A percentile compares a stretch with the other conserved stretches of the same genome.
Conservation (phyloP, 345 rosid species). For the Hibiscus mutabilis region DNA sequence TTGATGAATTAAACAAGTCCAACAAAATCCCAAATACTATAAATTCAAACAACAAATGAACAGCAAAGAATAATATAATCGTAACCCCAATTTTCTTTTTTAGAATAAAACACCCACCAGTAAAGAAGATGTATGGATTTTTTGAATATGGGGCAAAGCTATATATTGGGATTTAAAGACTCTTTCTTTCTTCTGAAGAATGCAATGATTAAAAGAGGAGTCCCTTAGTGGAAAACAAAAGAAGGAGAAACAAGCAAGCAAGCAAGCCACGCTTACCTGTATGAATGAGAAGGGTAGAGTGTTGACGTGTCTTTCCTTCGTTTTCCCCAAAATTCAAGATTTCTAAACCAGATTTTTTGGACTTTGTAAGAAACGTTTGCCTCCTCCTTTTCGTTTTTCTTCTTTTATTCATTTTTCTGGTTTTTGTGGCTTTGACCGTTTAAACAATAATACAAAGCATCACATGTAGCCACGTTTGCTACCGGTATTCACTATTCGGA, state of each 20-base stretch:
- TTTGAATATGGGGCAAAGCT: neutral
- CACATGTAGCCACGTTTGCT: neutral
- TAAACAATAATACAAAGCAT: neutral
- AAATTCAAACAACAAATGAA: neutral
- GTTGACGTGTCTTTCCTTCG: neutral
- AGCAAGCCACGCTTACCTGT: neutral
- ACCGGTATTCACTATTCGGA: neutral
- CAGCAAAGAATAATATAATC: neutral
- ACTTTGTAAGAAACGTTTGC: neutral
- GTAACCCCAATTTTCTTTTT: too few species aligned
- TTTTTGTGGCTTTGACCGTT: neutral
- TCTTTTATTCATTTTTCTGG: neutral
- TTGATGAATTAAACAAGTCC: neutral
- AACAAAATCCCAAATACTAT: constrained; percentile 1
- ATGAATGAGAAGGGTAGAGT: neutral
- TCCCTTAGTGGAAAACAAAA: neutral
- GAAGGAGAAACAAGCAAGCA: neutral
- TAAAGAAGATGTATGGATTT: neutral
- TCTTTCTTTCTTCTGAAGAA: neutral
- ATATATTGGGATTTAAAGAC: neutral
- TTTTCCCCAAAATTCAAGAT: neutral
- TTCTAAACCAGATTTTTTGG: neutral
- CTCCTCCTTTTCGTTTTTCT: neutral
- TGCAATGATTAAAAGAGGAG: neutral
- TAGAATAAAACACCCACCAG: constrained; percentile 14